Conservation (phyloP, 371 early-diverging fungal species). For the Lichtheimia ramosa region DNA sequence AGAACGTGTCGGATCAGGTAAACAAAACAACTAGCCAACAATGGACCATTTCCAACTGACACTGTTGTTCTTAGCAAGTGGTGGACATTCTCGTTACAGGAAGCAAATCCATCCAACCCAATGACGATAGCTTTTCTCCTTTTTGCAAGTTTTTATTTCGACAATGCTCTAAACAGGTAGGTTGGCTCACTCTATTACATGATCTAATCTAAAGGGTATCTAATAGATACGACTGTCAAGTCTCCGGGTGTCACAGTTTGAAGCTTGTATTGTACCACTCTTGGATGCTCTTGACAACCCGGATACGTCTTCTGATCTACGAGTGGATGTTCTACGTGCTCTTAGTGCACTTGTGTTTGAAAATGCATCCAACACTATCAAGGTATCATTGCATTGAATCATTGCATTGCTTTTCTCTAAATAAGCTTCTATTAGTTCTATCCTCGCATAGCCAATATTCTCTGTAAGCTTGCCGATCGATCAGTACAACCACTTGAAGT, state of each 20-base stretch:
- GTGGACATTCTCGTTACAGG: conserved; percentile 45
- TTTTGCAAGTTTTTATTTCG: conserved; percentile 51
- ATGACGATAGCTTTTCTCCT: conserved; percentile 28
- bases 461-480: conserved; percentile 32
- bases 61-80: conserved; percentile 28
- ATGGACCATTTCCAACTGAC: neutral
- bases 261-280: conserved; percentile 28
- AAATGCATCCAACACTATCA: conserved; percentile 35
- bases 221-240: conserved; percentile 37
- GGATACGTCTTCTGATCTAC: conserved; percentile 16
- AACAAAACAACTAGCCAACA: neutral
- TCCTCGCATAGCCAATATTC: conserved; percentile 21
- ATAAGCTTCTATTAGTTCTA: conserved; percentile 11
- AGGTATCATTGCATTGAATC: too few species aligned
- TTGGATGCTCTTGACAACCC: conserved; percentile 32
- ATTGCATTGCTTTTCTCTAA: neutral
- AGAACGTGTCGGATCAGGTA: conserved; percentile 22
- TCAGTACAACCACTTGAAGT: conserved; percentile 41
- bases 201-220: neutral
- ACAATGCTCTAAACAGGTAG: conserved; percentile 43
- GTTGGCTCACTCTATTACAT: neutral
- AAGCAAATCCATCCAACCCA: conserved; percentile 27
- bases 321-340: conserved; percentile 46
- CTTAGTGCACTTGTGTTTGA: conserved; percentile 51
- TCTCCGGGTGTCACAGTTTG: conserved; percentile 36